Evolutionary conservation across 2,329 filamentous ascomycete species (phyloP).

Genomic region (Phialophora expanda): DNA sequence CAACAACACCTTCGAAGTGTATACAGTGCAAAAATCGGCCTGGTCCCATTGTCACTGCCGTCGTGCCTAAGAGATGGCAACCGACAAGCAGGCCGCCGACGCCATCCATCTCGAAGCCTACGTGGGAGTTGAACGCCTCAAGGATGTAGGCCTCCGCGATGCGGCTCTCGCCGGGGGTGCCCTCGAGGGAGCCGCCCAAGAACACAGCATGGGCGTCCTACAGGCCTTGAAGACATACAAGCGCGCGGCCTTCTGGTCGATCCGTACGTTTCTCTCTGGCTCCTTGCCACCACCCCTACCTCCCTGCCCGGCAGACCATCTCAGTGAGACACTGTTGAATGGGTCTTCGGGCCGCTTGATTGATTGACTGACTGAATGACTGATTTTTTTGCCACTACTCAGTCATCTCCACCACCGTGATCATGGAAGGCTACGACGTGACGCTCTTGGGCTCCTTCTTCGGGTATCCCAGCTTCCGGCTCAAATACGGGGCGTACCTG

Average conservation of each 20-base stretch:
- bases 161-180: conserved; percentile 20
- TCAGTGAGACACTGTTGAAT: neutral
- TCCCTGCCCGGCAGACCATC: too few relatives aligned
- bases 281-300: neutral
- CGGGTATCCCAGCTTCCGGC: conserved; percentile 51
- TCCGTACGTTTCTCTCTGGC: conserved; percentile 18
- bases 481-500: conserved; percentile 47
- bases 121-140: conserved; percentile 18
- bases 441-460: conserved; percentile 58
- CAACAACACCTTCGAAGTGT: neutral
- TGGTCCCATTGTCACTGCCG: neutral
- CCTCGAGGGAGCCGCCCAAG: conserved; percentile 25
- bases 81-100: conserved; percentile 3
- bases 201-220: conserved; percentile 28
- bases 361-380: neutral
- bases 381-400: neutral
- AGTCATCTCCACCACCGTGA: conserved; percentile 52
- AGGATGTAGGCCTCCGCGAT: conserved; percentile 26
- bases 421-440: conserved; percentile 62
- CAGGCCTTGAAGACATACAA: conserved; percentile 26
- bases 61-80: conserved; percentile 15
- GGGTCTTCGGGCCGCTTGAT: too few relatives aligned
- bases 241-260: conserved; percentile 29
- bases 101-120: conserved; percentile 21
- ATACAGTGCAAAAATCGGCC: neutral